phyloP scores from a whole-genome alignment of 2,329 filamentous ascomycete species.

The Furcasterigmium furcatum region DNA sequence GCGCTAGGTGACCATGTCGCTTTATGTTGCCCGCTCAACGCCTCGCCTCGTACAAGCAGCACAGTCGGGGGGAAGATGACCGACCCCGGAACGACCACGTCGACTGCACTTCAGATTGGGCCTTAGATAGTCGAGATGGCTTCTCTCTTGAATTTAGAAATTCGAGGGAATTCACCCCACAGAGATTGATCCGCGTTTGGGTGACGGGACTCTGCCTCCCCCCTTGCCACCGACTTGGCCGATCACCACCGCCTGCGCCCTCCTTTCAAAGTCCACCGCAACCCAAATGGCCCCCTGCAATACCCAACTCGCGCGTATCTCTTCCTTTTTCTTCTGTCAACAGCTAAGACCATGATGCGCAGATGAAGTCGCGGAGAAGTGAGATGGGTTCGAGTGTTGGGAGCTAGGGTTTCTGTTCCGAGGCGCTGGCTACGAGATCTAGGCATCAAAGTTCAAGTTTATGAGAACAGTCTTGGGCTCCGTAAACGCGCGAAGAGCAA shows the following conservation, averaged over 20 bases:
- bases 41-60: neutral
- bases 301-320: neutral
- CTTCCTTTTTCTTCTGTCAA: neutral
- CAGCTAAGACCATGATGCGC: neutral
- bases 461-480: conserved; percentile 49
- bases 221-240: neutral
- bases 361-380: neutral
- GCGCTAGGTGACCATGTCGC: neutral
- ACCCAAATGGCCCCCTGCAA: neutral
- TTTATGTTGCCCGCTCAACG: neutral
- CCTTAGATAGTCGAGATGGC: neutral
- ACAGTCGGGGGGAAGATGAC: neutral
- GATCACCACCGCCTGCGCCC: neutral
- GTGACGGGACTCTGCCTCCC: neutral
- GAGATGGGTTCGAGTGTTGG: neutral
- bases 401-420: neutral
- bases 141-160: neutral
- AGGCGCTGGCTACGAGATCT: neutral
- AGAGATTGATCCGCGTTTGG: neutral
- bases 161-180: neutral
- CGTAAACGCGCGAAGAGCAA: conserved; percentile 43
- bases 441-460: conserved; percentile 21
- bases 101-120: neutral
- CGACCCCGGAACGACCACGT: neutral
- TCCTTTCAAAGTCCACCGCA: neutral